Evolutionary conservation across 176 grass and related monocot genomes (phyloP), one percentile per base, ranked within the genome.

Genomic region (Phoenix roebelenii): DNA sequence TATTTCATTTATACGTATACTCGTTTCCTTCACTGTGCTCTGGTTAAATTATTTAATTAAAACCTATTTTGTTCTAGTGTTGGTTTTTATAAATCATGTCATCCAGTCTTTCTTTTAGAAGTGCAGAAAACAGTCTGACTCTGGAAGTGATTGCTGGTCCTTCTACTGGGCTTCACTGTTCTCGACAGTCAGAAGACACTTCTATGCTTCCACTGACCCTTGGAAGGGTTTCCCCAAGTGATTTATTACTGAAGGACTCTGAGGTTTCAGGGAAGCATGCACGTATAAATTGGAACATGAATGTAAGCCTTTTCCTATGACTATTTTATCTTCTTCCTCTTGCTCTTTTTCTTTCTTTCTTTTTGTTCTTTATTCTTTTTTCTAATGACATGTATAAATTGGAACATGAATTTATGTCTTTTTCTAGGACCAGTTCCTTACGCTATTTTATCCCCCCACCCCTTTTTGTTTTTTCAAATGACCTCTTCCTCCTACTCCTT

Each of bases 201-300:
- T 78, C 50, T 22, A 72, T 59, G 61, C 53, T 72, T 17, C 74
- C 78, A 15, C 66, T 95, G 20, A 89, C 78, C 55, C 73, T 95
- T 72, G 89, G 89, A 53, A 81, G 89, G 32, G 78, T 95, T 60
- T 72, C 81, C 5, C 78, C 89, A 61, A 85, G 69, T 73, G 79
- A 79, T 73, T 53, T 95, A 50, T 18, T 89, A 23, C 71, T 95
- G 44, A 85, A 85, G 66, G 89, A 89, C 61, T 80, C 89, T 48
- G 85, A 95, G 61, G 89, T 95, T 28, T 95, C 89, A 53, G 81
- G 81, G 67, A 95, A 77, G 52, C 89, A 95, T 88, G 89, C 89
- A 64, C 39, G 22, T 58, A 84, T 95, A 72, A 89, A 75, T 50
- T 95, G 80, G 80, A 95, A 95, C 44, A 19, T 57, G 15, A 84